A percentile compares a stretch with the other conserved stretches of the same genome.
phyloP scores from a whole-genome alignment of 1,284 basidiomycete species.

The Afroboletus lepidellus region DNA sequence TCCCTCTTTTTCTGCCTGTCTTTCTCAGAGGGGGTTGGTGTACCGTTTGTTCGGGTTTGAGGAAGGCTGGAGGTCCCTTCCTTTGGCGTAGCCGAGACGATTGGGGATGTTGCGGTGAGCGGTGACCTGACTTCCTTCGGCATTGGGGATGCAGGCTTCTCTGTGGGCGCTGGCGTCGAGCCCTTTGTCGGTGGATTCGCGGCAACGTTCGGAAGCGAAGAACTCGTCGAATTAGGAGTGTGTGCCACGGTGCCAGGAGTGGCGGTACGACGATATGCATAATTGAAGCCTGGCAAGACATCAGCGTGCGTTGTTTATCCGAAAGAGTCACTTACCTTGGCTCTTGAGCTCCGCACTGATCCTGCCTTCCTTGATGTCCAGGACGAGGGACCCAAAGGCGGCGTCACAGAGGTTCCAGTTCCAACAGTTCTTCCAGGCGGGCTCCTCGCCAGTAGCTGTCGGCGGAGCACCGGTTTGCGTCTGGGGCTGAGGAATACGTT shows the following conservation, averaged over 20 bases:
- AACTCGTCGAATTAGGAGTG: constrained; percentile 42
- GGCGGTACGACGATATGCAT: constrained; percentile 81
- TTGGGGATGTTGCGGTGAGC: constrained; percentile 22
- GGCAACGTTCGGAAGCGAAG: constrained; percentile 34
- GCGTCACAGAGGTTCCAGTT: constrained; percentile 98
- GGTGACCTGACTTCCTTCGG: constrained; percentile 34
- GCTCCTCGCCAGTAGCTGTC: constrained; percentile 66
- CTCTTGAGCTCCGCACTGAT: constrained; percentile 91
- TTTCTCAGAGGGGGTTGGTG: constrained; percentile 39
- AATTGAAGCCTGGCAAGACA: constrained; percentile 82
- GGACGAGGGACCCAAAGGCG: constrained; percentile 82
- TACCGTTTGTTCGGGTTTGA: constrained; percentile 40
- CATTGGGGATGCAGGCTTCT: constrained; percentile 41
- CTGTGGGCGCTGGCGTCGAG: constrained; percentile 38
- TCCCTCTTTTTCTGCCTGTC: constrained; percentile 57
- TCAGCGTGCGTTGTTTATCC: constrained; percentile 10
- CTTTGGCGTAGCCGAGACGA: constrained; percentile 34
- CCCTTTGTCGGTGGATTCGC: constrained; percentile 38
- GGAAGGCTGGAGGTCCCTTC: constrained; percentile 32
- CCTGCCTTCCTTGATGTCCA: constrained; percentile 89
- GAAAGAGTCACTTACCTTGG: constrained; percentile 60
- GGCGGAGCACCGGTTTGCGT: constrained; percentile 55
- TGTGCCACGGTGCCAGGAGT: constrained; percentile 44
- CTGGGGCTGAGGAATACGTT: constrained; percentile 70
- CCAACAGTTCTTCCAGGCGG: constrained; percentile 98